A percentile compares a stretch with the other conserved stretches of the same genome.
phyloP scores from a whole-genome alignment of 1,139 yeast genomes.

The Debaryomyces fabryi region DNA sequence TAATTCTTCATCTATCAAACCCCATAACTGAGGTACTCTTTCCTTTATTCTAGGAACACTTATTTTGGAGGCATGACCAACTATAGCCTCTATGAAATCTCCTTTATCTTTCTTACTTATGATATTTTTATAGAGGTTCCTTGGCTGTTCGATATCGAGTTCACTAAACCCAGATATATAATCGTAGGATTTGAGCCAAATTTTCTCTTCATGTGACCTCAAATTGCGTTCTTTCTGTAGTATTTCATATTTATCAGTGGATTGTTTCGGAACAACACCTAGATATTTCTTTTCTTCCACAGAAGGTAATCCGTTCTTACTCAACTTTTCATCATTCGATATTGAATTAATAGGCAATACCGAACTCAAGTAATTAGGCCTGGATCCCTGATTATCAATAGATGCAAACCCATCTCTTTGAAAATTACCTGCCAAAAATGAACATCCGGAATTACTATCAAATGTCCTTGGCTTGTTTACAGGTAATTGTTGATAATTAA shows the following conservation, averaged over 20 bases:
- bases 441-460: slow-evolving; percentile 28
- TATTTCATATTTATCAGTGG: slow-evolving; percentile 26
- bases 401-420: slow-evolving; percentile 42
- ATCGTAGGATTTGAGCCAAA: slow-evolving; percentile 40
- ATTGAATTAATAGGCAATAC: slow-evolving; percentile 24
- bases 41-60: slow-evolving; percentile 30
- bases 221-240: slow-evolving; percentile 27
- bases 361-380: slow-evolving; percentile 37
- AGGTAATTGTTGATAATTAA: slow-evolving; percentile 32
- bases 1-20: slow-evolving; percentile 34
- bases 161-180: slow-evolving; percentile 43
- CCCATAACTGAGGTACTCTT: slow-evolving; percentile 43
- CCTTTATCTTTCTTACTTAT: slow-evolving; percentile 31
- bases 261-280: slow-evolving; percentile 31
- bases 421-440: slow-evolving; percentile 40
- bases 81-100: slow-evolving; percentile 37
- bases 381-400: slow-evolving; percentile 22
- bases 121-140: slow-evolving; percentile 42
- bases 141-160: slow-evolving; percentile 48
- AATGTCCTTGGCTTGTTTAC: slow-evolving; percentile 27
- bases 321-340: slow-evolving; percentile 18
- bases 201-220: slow-evolving; percentile 36
- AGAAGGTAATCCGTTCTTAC: slow-evolving; percentile 21
- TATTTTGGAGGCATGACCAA: slow-evolving; percentile 40
- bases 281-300: slow-evolving; percentile 22